These are phyloP conservation scores for Umbelopsis isabellina DNA, from an alignment of 192 early-diverging fungal genomes.

Conservation along the genomic window DNA sequence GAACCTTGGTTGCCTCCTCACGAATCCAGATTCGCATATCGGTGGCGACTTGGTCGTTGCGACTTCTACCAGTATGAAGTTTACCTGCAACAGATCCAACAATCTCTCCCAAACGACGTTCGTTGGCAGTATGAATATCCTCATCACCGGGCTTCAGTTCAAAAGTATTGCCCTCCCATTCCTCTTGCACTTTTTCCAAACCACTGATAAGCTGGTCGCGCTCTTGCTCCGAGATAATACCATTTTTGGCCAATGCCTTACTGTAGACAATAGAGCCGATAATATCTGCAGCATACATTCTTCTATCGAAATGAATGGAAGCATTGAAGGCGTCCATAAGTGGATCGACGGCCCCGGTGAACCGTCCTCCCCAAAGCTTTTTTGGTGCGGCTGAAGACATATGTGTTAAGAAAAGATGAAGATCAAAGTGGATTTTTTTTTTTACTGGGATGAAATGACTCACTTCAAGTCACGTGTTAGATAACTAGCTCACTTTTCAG, in stretches of 20 bases:
- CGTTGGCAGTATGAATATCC: slow-evolving; percentile 99
- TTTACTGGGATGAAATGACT: too few species aligned
- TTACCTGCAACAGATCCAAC: slow-evolving; percentile 93
- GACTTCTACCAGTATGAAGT: slow-evolving; percentile 93
- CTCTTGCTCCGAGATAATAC: slow-evolving; percentile 82
- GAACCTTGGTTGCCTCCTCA: slow-evolving; percentile 70
- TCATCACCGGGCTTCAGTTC: slow-evolving; percentile 80
- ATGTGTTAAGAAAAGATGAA: neutral
- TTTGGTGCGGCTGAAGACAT: slow-evolving; percentile 31
- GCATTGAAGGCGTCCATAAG: slow-evolving; percentile 97
- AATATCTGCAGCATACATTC: slow-evolving; percentile 91
- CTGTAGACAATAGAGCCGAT: slow-evolving; percentile 88
- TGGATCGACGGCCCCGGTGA: slow-evolving; percentile 90
- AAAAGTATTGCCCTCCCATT: slow-evolving; percentile 84
- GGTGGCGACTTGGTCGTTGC: slow-evolving; percentile 99
- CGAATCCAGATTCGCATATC: slow-evolving; percentile 96
- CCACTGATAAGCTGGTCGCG: slow-evolving; percentile 72
- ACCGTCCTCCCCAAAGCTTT: slow-evolving; percentile 84
- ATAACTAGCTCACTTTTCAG: too few species aligned
- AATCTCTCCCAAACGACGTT: slow-evolving; percentile 90
- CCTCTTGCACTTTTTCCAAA: slow-evolving; percentile 71
- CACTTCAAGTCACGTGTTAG: too few species aligned
- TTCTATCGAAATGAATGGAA: slow-evolving; percentile 91
- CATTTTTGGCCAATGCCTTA: slow-evolving; percentile 71
- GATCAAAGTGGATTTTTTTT: neutral